Conservation (phyloP, 306 rosid species). For the Vigna nakashimae region DNA sequence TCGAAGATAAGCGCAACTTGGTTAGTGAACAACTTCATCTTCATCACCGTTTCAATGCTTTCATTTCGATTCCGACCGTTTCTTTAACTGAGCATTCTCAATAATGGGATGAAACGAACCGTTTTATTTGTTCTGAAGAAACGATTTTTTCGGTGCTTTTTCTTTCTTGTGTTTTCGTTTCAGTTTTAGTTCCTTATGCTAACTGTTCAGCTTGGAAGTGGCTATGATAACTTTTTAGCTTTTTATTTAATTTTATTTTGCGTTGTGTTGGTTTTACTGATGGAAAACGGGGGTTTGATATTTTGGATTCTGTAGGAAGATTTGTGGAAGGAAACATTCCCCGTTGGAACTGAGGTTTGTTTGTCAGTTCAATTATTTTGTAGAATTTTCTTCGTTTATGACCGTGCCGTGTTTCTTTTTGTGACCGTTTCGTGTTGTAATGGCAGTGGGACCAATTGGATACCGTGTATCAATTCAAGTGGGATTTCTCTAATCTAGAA, state of each 20-base stretch:
- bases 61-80: not conserved
- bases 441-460: conserved; percentile 67
- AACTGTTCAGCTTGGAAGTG: conserved; percentile 2
- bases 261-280: not conserved
- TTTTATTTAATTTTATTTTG: not conserved
- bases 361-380: conserved; percentile 11
- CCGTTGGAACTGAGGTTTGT: conserved; percentile 70
- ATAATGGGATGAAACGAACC: not conserved
- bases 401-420: not conserved
- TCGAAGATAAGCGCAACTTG: conserved; percentile 67
- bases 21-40: conserved; percentile 24
- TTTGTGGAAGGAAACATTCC: conserved; percentile 57
- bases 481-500: conserved; percentile 66
- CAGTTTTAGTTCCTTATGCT: not conserved
- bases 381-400: not conserved
- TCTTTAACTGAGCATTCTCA: not conserved
- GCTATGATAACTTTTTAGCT: not conserved
- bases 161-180: not conserved
- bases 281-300: conserved; percentile 15
- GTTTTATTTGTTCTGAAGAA: conserved; percentile 3
- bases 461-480: conserved; percentile 57
- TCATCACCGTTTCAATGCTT: not conserved
- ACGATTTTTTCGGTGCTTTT: not conserved
- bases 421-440: not conserved
- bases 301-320: conserved; percentile 54